Evolutionary conservation across 176 grass and related monocot species (phyloP).

Genomic region (Oryza longistaminata): DNA sequence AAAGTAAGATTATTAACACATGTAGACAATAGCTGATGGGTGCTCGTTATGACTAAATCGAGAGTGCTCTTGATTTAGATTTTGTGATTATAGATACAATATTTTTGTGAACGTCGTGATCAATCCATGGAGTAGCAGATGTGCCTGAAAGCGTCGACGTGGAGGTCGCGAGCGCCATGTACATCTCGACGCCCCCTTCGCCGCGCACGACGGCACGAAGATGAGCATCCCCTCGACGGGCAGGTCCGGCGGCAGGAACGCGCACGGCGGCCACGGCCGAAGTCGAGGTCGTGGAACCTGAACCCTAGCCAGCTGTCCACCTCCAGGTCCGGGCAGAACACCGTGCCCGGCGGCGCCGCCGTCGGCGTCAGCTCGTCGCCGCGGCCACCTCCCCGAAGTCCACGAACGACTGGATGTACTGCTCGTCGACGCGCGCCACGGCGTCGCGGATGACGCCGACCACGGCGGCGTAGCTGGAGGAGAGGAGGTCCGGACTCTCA

Average conservation of each 20-base stretch:
- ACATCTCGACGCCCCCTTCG: constrained; percentile 41
- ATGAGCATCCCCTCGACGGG: constrained; percentile 37
- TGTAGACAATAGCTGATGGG: no score
- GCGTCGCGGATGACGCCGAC: constrained; percentile 38
- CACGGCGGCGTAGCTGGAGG: not conserved
- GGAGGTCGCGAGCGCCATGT: not conserved
- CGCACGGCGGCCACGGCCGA: constrained; percentile 40
- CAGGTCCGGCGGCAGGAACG: constrained; percentile 43
- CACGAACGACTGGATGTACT: constrained; percentile 54
- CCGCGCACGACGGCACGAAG: constrained; percentile 26
- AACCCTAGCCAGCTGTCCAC: constrained; percentile 61
- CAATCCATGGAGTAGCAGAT: constrained; percentile 39
- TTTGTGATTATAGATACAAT: no score
- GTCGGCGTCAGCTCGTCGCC: constrained; percentile 37
- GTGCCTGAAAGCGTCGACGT: constrained; percentile 32
- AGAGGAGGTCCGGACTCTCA: constrained; percentile 7
- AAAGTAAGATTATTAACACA: no score
- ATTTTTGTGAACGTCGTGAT: not conserved
- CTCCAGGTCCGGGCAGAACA: constrained; percentile 45
- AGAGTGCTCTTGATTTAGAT: no score
- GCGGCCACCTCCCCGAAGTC: constrained; percentile 39
- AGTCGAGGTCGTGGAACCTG: constrained; percentile 48
- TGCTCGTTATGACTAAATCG: no score
- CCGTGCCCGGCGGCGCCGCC: constrained; percentile 21
- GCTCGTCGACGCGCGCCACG: constrained; percentile 30